Percentiles rank a stretch among this genome's conserved stretches.
phyloP scores from a whole-genome alignment of 257 asterid genomes.

The Dorcoceras hygrometricum region DNA sequence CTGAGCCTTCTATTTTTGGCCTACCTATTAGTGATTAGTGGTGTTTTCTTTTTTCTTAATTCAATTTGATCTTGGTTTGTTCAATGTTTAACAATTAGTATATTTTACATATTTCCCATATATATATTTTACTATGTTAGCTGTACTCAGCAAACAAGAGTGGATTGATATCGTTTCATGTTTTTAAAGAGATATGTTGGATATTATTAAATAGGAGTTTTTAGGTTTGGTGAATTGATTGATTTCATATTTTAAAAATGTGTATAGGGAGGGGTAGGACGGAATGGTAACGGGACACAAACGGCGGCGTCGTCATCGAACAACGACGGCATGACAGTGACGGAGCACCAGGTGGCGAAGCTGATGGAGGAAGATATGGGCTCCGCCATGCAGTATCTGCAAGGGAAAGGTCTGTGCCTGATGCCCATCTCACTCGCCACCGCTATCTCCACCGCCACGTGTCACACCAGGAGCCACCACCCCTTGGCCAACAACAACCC shows the following conservation, averaged over 20 bases:
- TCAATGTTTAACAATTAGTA: too few relatives aligned
- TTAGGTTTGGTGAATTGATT: too few relatives aligned
- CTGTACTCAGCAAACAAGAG: too few relatives aligned
- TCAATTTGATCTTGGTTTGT: too few relatives aligned
- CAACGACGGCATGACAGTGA: conserved; percentile 60
- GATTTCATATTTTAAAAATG: neutral
- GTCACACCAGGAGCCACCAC: conserved; percentile 49
- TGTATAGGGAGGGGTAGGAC: conserved; percentile 48
- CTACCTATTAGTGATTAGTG: too few relatives aligned
- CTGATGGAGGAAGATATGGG: conserved; percentile 98
- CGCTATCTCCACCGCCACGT: conserved; percentile 77
- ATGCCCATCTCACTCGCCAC: conserved; percentile 94
- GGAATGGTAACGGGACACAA: conserved; percentile 50
- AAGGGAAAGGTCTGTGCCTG: conserved; percentile 89
- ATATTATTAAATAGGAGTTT: too few relatives aligned
- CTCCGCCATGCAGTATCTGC: conserved; percentile 94
- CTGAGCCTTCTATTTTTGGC: too few relatives aligned
- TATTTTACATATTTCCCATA: too few relatives aligned
- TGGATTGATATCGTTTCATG: too few relatives aligned
- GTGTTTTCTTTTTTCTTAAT: too few relatives aligned
- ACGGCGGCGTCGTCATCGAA: conserved; percentile 68
- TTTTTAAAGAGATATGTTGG: too few relatives aligned
- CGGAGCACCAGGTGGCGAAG: conserved; percentile 93
- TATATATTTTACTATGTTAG: too few relatives aligned
- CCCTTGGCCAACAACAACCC: conserved; percentile 33